A percentile compares a stretch with the other conserved stretches of the same genome.
These are phyloP conservation scores for Hymenoscyphus salicellus DNA, from an alignment of 2,329 filamentous ascomycete genomes.

Conservation along the genomic window DNA sequence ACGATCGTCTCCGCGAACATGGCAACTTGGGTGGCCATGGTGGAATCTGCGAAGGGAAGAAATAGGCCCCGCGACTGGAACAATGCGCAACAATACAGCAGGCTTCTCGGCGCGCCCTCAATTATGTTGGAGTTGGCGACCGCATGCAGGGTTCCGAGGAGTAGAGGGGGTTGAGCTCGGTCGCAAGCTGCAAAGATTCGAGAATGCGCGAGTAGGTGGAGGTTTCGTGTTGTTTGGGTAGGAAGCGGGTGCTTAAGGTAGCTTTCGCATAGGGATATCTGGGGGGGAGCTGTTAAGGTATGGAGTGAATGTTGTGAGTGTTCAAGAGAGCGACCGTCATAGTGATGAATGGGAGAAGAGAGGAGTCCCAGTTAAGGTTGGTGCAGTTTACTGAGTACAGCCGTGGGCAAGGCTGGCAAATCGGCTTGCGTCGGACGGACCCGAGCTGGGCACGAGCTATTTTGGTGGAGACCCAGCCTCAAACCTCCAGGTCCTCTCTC, in stretches of 20 bases:
- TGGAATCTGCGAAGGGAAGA: conserved; percentile 16
- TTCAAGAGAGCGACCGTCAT: background rate
- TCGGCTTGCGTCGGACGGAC: background rate
- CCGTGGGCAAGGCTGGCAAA: background rate
- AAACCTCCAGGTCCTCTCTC: background rate
- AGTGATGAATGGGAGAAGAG: background rate
- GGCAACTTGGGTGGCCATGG: conserved; percentile 57
- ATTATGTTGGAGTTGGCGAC: conserved; percentile 5
- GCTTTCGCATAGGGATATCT: background rate
- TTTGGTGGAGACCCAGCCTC: background rate
- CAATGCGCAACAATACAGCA: background rate
- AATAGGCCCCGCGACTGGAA: background rate
- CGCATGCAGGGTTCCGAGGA: conserved; percentile 8
- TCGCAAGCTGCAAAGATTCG: background rate
- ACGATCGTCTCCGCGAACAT: conserved; percentile 65
- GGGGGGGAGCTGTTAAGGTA: background rate
- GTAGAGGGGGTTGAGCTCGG: background rate
- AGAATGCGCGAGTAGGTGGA: background rate
- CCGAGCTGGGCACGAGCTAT: background rate
- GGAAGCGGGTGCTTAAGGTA: background rate
- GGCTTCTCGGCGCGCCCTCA: background rate
- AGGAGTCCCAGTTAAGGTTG: background rate
- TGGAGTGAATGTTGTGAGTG: background rate
- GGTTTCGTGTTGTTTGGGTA: background rate
- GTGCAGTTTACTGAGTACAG: background rate